phyloP scores from a whole-genome alignment of 2,329 filamentous ascomycete species.

The Beauveria bassiana region DNA sequence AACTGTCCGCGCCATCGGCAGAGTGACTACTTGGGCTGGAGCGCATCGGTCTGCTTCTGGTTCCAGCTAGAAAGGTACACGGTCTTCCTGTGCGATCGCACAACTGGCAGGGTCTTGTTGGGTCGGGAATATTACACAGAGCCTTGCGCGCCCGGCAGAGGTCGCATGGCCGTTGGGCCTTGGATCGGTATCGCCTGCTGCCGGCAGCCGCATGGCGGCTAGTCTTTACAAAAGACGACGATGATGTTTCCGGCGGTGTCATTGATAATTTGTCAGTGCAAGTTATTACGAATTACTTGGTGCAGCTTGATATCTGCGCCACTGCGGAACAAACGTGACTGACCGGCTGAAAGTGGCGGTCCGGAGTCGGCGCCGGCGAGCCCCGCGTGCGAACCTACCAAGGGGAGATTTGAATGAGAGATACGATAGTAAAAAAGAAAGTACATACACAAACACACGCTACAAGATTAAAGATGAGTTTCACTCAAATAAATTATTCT shows the following conservation, averaged over 20 bases:
- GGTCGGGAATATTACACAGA: slow-evolving; percentile 21
- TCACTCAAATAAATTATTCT: too few relatives aligned
- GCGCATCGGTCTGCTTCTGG: not conserved
- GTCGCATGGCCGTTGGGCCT: slow-evolving; percentile 18
- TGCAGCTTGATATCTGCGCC: not conserved
- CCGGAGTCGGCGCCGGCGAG: not conserved
- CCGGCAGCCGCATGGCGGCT: not conserved
- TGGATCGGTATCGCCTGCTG: slow-evolving; percentile 16
- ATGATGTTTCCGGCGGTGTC: not conserved
- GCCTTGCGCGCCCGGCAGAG: slow-evolving; percentile 19
- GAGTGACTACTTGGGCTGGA: not conserved
- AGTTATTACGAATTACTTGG: not conserved
- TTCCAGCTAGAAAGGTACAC: slow-evolving; percentile 17
- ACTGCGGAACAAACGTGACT: not conserved
- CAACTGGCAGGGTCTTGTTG: slow-evolving; percentile 18
- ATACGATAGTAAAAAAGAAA: too few relatives aligned
- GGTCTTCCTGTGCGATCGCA: slow-evolving; percentile 17
- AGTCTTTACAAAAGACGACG: not conserved
- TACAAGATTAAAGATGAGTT: too few relatives aligned
- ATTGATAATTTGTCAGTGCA: not conserved
- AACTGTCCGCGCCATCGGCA: not conserved
- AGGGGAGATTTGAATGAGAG: too few relatives aligned
- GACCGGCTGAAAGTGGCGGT: not conserved
- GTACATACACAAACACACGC: too few relatives aligned
- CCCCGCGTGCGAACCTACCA: not conserved